Evolutionary conservation across 2,329 filamentous ascomycete genomes (phyloP).

Genomic region (Peltaster fructicola): DNA sequence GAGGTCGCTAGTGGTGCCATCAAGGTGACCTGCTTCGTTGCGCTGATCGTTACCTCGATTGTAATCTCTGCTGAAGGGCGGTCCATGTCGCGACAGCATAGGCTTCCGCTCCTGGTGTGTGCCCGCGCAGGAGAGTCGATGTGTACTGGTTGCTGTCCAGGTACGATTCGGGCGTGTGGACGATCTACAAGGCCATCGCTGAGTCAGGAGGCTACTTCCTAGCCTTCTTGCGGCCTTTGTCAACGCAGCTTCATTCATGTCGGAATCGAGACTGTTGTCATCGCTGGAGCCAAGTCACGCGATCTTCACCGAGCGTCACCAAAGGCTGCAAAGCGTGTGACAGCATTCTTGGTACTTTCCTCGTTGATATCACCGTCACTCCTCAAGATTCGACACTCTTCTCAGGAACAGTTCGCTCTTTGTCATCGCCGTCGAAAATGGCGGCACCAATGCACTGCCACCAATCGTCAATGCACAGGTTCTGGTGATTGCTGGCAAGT

Average conservation of each 20-base stretch:
- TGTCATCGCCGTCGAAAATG: slow-evolving; percentile 53
- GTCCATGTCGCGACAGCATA: slow-evolving; percentile 18
- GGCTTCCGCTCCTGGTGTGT: slow-evolving; percentile 14
- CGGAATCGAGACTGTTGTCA: slow-evolving; percentile 36
- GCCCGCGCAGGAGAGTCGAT: too few relatives aligned
- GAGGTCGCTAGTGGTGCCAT: slow-evolving; percentile 10
- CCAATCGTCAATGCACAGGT: slow-evolving; percentile 63
- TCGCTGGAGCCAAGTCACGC: slow-evolving; percentile 36
- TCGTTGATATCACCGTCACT: slow-evolving; percentile 43
- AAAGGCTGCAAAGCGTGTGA: slow-evolving; percentile 33
- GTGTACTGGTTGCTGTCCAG: too few relatives aligned
- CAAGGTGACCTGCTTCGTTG: slow-evolving; percentile 22
- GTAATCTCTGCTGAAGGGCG: slow-evolving; percentile 25
- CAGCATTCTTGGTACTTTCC: slow-evolving; percentile 35
- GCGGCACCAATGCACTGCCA: slow-evolving; percentile 48
- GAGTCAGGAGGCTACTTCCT: slow-evolving; percentile 18
- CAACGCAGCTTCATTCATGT: slow-evolving; percentile 32
- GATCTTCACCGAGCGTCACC: slow-evolving; percentile 35
- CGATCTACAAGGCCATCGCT: slow-evolving; percentile 11
- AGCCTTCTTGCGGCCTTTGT: slow-evolving; percentile 14
- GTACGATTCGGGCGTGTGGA: slow-evolving; percentile 14
- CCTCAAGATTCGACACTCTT: slow-evolving; percentile 33
- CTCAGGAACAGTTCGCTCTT: slow-evolving; percentile 37
- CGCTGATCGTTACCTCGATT: slow-evolving; percentile 20
- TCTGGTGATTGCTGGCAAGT: slow-evolving; percentile 51